Evolutionary conservation across 768 basidiomycete genomes (phyloP), one percentile per base, ranked within the genome.

Genomic region (Sarcodon sp.): DNA sequence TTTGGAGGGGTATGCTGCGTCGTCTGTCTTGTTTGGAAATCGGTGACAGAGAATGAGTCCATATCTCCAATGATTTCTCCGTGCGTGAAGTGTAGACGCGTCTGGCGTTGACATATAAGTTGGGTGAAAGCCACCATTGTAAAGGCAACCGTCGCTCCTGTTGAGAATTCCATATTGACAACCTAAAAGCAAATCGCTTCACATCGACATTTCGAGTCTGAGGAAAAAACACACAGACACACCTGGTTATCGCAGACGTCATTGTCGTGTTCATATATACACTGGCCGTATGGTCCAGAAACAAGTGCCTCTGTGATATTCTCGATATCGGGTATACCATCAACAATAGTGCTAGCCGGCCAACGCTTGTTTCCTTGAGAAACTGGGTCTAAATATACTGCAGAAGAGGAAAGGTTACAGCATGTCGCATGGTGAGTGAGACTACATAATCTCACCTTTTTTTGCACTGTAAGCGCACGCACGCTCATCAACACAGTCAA

Each of bases 51-150:
- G 58, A 85, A 90, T 9, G 65, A 72, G 12, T 49, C 63, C 87
- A 88, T 88, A 61, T 93, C 77, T 27, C 90, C 90, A n/a, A 91
- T 71, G 46, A 93, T 80, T 64, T 92, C 90, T 4, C 90, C 90
- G 49, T 87, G 75, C 3, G 82, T 80, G 56, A 92, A 92, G 60
- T 92, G 88, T 58, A 91, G 67, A 11, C 86, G 76, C 4, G 85
- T 82, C 57, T 87, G 80, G n/a, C 90, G 81, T 33, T 85, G 72
- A 61, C 90, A 91, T 41, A 90, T 75, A 38, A 74, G 67, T n/a
- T 76, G 72, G 0, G 87, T 86, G 59, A 79, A 86, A 10, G 90
- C 90, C 44, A 88, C 75, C 87, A 93, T 90, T 15, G 90, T 91
- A 61, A 93, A 86, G 0, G 86, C 86, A 10, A 76, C 86, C 0